Base-by-base conservation (phyloP, 2,329 filamentous ascomycete genomes). In the Cordyceps farinosa region DNA sequence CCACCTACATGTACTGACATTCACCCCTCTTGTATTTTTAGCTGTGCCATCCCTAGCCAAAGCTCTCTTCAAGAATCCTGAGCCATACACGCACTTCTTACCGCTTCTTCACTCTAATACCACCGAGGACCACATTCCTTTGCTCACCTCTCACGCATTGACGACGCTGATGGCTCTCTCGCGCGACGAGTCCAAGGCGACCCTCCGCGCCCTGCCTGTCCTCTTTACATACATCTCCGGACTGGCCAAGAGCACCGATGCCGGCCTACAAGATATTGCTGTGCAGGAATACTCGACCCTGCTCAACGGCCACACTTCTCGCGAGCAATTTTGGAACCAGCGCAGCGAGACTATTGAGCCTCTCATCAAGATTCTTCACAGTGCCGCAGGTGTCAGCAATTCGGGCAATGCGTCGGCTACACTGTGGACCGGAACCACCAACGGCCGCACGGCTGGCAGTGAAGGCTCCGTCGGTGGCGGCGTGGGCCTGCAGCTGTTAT, bases 221-320 rank as follows among this genome's bases (percentile, higher is more conserved):
- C 83, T 98, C 56, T 91, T 95, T 76, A 88, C 85, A 71, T 98
- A 97, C 76, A 86, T 98, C 36, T 90, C 92, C 8, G 87, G 87
- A 60, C 82, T 98, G 62, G 88, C 90, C 64, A 92, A 92, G 80
- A 92, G 88, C 73, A 85, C 90, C 48, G 95, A 99, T 77, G 90
- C 91, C 62, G 92, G 92, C 45, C 83, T 96, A 63, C 95, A 99
- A 77, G 95, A 99, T 73, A 97, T 98, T 72, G 94, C 92, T 32
- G 92, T 98, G 13, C 91, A 95, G 72, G 87, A 94, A 73, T 96
- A 94, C 77, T 97, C 95, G 42, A 84, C 90, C 27, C 81, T 99
- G 38, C 82, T 99, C 38, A 88, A 92, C 65, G 91, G 88, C 45
- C 85, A 82, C 65, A 86, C 86, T 64, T 86, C 92, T 3, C 86